Base-by-base conservation (phyloP, 192 early-diverging fungal genomes). In the Coemansia sp. region DNA sequence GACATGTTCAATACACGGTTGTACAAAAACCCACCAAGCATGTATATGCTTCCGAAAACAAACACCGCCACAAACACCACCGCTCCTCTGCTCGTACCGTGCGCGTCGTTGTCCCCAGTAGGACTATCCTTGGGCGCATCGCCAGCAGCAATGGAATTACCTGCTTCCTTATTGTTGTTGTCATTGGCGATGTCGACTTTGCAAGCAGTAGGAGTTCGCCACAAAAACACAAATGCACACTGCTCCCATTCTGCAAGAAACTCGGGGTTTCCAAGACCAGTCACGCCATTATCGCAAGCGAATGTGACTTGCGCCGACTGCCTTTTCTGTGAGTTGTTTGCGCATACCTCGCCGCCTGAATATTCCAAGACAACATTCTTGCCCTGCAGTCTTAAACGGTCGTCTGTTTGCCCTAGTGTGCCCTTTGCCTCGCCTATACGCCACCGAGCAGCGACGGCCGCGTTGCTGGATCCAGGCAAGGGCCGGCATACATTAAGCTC, bases 141-240 rank as follows among this genome's bases (percentile, higher is more conserved):
- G 26, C 33, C 48, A 10, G 20, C 58, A 35, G 41, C 7, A 4
- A n/a, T 26, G 15, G 7, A 44, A 57, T 39, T 30, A 11, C 35
- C 52, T 36, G 34, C 16, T 26, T 11, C 12, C 1, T 68, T 44
- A 24, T 46, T 49, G 41, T 56, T 51, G 15, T 49, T 51, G 18
- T 18, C 67, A 62, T n/a, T 41, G 12, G 24, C 41, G 7, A 41
- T 20, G 52, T 53, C 43, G 26, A 43, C 46, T 10, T 36, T 41
- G 45, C 85, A 86, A 15, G 83, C 85, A 4, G 60, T 55, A 6
- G 76, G 79, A 3, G 85, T 86, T 16, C 76, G 72, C 85, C 85
- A 86, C 58, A 84, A 79, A 67, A 86, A 86, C 72, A 84, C 71
- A 66, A 81, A 86, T 30, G 63, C 76, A 58, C 85, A 86, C 15